These are phyloP conservation scores for Heterobasidion irregulare DNA, from an alignment of 1,284 basidiomycete genomes.

Conservation along the genomic window DNA sequence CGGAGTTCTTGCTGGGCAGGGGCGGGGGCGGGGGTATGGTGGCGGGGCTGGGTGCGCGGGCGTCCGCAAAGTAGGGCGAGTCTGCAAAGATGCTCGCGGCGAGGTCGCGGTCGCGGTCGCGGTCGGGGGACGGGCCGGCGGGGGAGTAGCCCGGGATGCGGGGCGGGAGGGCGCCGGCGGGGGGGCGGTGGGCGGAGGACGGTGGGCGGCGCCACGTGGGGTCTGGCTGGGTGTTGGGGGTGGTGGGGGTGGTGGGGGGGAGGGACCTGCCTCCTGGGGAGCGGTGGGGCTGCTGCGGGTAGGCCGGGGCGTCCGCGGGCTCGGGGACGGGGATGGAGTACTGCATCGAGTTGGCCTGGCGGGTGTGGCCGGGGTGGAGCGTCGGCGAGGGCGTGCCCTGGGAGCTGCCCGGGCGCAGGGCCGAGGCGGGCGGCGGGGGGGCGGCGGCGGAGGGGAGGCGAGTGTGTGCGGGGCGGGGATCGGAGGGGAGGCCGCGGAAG, in stretches of 20 bases:
- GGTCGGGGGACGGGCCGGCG: not conserved
- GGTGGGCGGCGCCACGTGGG: not conserved
- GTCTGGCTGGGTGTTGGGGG: conserved; percentile 23
- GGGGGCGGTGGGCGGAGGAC: conserved; percentile 5
- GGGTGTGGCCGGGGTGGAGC: conserved; percentile 8
- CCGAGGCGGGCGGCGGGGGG: not conserved
- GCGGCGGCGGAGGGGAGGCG: conserved; percentile 1
- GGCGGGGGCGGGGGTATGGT: conserved; percentile 10
- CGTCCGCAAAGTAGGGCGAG: conserved; percentile 9
- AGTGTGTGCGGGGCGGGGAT: conserved; percentile 5
- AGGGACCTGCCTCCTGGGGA: conserved; percentile 5
- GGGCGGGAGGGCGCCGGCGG: conserved; percentile 25
- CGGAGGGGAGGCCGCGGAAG: conserved; percentile 10
- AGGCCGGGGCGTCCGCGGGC: not conserved
- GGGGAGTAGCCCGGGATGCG: conserved; percentile 20
- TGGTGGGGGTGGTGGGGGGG: conserved; percentile 22
- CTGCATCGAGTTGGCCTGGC: conserved; percentile 5
- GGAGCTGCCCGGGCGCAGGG: conserved; percentile 8
- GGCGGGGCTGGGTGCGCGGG: not conserved
- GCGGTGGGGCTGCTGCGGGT: conserved; percentile 2
- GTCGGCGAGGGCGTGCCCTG: conserved; percentile 9
- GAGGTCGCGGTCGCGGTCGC: not conserved
- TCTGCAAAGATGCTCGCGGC: not conserved
- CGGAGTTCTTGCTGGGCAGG: not conserved
- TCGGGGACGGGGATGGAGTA: conserved; percentile 9